These are phyloP conservation scores for Copromyces sp. DNA, from an alignment of 495 filamentous ascomycete species.

Conservation along the genomic window DNA sequence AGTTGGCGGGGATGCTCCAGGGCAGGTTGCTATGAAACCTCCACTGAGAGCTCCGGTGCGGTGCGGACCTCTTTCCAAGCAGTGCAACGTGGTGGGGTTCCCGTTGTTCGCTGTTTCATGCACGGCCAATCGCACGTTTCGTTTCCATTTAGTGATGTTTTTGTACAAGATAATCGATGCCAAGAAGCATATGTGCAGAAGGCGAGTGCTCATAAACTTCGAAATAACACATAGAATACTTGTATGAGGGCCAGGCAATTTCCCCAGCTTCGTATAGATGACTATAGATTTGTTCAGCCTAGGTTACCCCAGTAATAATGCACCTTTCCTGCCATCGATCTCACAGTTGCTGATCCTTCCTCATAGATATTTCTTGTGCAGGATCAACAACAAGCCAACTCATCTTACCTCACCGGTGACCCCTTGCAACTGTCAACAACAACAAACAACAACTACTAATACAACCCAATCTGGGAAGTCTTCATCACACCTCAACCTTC, in stretches of 20 bases:
- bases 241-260: neutral
- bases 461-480: neutral
- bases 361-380: neutral
- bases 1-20: conserved; percentile 4
- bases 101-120: neutral
- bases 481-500: neutral
- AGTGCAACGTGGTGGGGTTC: conserved; percentile 8
- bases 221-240: no score
- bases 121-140: neutral
- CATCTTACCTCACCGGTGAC: neutral
- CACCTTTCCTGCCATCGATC: no score
- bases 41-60: neutral
- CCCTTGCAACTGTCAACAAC: neutral
- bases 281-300: no score
- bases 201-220: neutral
- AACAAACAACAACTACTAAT: neutral
- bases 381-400: neutral
- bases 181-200: neutral
- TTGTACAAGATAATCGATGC: neutral
- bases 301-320: no score
- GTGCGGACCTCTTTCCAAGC: conserved; percentile 1
- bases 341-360: neutral
- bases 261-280: no score
- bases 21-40: neutral
- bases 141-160: no score